These are phyloP conservation scores for Penicillium pulvis DNA, from an alignment of 495 filamentous ascomycete species.

Conservation along the genomic window DNA sequence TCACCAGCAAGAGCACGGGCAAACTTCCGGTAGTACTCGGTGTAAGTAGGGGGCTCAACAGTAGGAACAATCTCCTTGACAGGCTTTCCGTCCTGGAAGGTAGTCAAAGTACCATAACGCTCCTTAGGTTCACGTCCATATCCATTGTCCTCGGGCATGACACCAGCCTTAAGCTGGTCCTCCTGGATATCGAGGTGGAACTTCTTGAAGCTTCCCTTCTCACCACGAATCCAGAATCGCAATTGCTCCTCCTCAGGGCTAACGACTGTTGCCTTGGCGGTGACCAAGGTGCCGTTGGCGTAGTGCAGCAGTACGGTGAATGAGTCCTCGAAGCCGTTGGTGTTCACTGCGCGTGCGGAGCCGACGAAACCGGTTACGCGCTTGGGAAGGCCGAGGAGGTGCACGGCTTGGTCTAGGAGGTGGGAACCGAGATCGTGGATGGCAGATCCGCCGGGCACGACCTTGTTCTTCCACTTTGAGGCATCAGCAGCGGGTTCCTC, in stretches of 20 bases:
- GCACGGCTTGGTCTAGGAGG: slow-evolving; percentile 77
- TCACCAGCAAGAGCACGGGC: slow-evolving; percentile 64
- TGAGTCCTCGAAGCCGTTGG: slow-evolving; percentile 65
- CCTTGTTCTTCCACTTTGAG: slow-evolving; percentile 71
- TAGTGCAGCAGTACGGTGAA: slow-evolving; percentile 73
- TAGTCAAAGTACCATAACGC: slow-evolving; percentile 52
- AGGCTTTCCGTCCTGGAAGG: slow-evolving; percentile 43
- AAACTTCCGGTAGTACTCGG: slow-evolving; percentile 70
- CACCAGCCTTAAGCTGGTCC: slow-evolving; percentile 71
- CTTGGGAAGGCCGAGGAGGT: slow-evolving; percentile 75
- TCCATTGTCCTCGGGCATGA: slow-evolving; percentile 60
- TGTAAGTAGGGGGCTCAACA: slow-evolving; percentile 69
- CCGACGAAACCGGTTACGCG: slow-evolving; percentile 68
- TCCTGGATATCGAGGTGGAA: slow-evolving; percentile 79
- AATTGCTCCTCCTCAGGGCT: slow-evolving; percentile 71
- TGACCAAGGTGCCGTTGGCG: slow-evolving; percentile 57
- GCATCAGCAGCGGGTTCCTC: slow-evolving; percentile 46
- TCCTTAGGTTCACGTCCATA: slow-evolving; percentile 69
- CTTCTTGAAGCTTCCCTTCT: slow-evolving; percentile 81
- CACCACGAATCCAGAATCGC: slow-evolving; percentile 79
- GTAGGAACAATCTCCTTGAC: slow-evolving; percentile 56
- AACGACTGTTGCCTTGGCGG: slow-evolving; percentile 69
- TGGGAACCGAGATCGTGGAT: slow-evolving; percentile 87
- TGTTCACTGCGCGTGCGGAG: slow-evolving; percentile 61
- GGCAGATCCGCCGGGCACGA: slow-evolving; percentile 67